These are phyloP conservation scores for Casuarina cunninghamiana DNA, from an alignment of 306 rosid genomes.

Conservation along the genomic window DNA sequence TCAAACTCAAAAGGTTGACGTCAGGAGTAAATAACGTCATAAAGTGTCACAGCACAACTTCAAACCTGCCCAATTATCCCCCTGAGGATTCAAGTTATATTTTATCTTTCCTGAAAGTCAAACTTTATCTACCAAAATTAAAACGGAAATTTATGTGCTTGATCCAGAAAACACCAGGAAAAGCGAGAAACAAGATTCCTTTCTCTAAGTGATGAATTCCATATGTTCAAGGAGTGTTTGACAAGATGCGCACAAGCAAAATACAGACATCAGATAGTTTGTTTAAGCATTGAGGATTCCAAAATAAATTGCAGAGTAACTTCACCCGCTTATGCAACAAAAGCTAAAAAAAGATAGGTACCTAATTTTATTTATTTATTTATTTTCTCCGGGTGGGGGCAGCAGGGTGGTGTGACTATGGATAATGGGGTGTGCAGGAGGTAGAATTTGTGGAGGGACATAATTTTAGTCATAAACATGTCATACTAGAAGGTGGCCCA, in stretches of 20 bases:
- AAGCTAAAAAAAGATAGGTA: not conserved
- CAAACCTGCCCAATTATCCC: not conserved
- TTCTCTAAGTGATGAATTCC: not conserved
- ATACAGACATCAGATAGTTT: not conserved
- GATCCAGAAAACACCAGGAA: not conserved
- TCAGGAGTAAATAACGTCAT: not conserved
- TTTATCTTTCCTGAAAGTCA: not conserved
- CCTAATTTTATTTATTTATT: no score
- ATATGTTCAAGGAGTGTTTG: not conserved
- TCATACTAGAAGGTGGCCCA: not conserved
- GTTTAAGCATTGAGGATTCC: not conserved
- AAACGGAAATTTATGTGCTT: not conserved
- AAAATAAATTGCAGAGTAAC: not conserved
- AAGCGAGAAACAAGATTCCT: not conserved
- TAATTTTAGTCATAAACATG: not conserved
- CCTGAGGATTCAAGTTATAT: not conserved
- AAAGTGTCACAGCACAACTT: not conserved
- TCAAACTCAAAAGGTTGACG: not conserved
- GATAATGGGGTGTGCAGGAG: no score
- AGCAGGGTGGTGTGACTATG: no score
- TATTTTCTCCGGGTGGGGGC: not conserved
- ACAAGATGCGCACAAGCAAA: not conserved
- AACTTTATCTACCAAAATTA: not conserved
- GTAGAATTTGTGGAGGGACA: not conserved
- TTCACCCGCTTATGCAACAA: not conserved